Percentiles rank a stretch among this genome's conserved stretches.
Conservation (phyloP, 2,329 filamentous ascomycete genomes). For the Bipolaris zeicola region DNA sequence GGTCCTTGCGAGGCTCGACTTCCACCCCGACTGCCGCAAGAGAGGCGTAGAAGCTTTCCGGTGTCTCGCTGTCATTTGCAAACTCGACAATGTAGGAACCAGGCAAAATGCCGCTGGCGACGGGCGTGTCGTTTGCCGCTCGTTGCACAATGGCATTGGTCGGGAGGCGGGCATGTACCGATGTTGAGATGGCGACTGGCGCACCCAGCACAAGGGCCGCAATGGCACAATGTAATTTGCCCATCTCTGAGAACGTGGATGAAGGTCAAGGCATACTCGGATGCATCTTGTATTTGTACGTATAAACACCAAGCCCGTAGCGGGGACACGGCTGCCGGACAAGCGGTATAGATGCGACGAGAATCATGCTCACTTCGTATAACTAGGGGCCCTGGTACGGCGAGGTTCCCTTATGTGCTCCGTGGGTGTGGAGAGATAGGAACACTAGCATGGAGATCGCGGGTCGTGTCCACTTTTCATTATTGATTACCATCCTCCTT, state of each 20-base stretch:
- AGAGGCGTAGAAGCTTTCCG: constrained; percentile 18
- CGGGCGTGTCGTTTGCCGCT: neutral
- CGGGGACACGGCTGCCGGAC: neutral
- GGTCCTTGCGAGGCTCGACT: constrained; percentile 20
- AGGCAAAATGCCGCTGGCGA: neutral
- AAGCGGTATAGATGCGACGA: neutral
- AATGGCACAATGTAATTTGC: constrained; percentile 2
- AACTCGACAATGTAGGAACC: constrained; percentile 28
- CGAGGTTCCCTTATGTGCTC: constrained; percentile 1
- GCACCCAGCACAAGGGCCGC: constrained; percentile 9
- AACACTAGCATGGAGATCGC: constrained; percentile 5
- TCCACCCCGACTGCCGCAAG: constrained; percentile 16
- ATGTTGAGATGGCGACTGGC: constrained; percentile 4
- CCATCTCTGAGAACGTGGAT: neutral
- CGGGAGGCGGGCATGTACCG: neutral
- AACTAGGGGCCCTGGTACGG: neutral
- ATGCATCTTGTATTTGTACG: constrained; percentile 5
- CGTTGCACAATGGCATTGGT: constrained; percentile 1
- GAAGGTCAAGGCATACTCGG: neutral
- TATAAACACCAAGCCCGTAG: constrained; percentile 8
- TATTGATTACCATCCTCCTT: constrained; percentile 7
- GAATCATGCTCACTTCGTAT: constrained; percentile 9
- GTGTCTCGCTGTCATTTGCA: constrained; percentile 14
- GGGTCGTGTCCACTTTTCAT: constrained; percentile 6
- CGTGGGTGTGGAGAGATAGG: neutral